Evolutionary conservation across 768 basidiomycete genomes (phyloP), one percentile per base, ranked within the genome.

Genomic region (Inosperma sp.): DNA sequence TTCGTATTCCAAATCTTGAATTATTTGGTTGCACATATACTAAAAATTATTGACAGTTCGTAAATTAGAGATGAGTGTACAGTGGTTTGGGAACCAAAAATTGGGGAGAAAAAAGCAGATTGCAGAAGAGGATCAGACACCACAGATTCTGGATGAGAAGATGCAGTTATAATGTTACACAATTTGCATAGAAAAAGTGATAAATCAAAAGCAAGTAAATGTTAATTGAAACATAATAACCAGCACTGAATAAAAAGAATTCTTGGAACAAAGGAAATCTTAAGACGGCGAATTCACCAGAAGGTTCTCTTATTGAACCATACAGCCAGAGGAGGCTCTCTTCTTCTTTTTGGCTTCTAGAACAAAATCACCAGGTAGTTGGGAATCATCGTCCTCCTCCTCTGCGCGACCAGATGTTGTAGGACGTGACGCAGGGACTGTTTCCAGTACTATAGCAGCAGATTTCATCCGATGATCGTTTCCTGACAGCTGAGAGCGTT

Each of bases 221-320:
- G n/a, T n/a, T n/a, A n/a, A n/a, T n/a, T n/a, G n/a, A n/a, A n/a
- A n/a, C n/a, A n/a, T n/a, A n/a, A n/a, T n/a, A n/a, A n/a, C n/a
- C n/a, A n/a, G n/a, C n/a, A n/a, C n/a, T n/a, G n/a, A n/a, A n/a
- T n/a, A n/a, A n/a, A n/a, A 33, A 40, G 21, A 29, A 51, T 39
- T 17, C 17, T 14, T 26, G 17, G 19, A n/a, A 16, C 19, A 37
- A 52, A 26, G 39, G 26, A 53, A 25, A 21, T 14, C 6, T 23
- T 21, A 48, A 7, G 33, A 39, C 26, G 44, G 27, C 22, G 19
- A 27, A 23, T 1, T 17, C 40, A 48, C 48, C 22, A 44, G 19
- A 36, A 7, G 27, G 10, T 25, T 4, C 35, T 37, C 37, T 68
- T 63, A 81, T 63, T 81, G 78, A 51, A 80, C 71, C 43, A 68